These are phyloP conservation scores for Biscogniauxia mediterranea DNA, from an alignment of 2,329 filamentous ascomycete genomes.

Conservation along the genomic window DNA sequence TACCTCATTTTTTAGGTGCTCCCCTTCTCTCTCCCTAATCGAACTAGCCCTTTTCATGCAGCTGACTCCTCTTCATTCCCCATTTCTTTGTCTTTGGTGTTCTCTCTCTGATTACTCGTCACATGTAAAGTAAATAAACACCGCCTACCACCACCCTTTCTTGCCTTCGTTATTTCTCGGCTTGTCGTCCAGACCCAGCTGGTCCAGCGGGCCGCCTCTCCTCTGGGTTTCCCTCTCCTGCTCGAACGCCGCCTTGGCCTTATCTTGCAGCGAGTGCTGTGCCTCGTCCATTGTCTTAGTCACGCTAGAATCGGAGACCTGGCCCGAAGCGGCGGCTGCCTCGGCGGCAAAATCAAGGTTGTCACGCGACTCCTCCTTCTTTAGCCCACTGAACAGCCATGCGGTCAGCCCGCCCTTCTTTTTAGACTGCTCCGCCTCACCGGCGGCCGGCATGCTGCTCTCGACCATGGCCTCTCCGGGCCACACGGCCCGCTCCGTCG, in stretches of 20 bases:
- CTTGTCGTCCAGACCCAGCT: constrained; percentile 41
- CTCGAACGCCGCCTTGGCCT: constrained; percentile 46
- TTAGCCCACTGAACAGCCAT: constrained; percentile 41
- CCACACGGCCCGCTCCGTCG: constrained; percentile 24
- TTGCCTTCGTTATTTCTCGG: constrained; percentile 34
- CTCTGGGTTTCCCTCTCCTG: constrained; percentile 51
- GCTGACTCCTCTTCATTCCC: not conserved
- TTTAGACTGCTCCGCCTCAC: constrained; percentile 18
- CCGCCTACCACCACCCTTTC: constrained; percentile 47
- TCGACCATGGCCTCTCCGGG: constrained; percentile 25
- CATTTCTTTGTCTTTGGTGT: not conserved
- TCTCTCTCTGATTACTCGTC: not conserved
- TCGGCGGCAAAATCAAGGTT: constrained; percentile 29
- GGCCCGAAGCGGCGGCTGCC: constrained; percentile 31
- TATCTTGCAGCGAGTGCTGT: constrained; percentile 34
- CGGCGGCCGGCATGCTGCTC: constrained; percentile 16
- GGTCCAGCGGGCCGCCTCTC: constrained; percentile 50
- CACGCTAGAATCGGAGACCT: constrained; percentile 9
- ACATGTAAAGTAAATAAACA: not conserved
- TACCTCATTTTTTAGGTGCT: not conserved
- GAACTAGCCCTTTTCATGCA: not conserved
- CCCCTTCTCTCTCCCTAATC: too few species aligned
- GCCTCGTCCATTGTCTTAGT: constrained; percentile 32
- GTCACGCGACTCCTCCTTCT: constrained; percentile 32
- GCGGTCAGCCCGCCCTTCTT: constrained; percentile 27